A percentile compares a stretch with the other conserved stretches of the same genome.
These are phyloP conservation scores for Candida sp. DNA, from an alignment of 1,139 yeast genomes.

Conservation along the genomic window DNA sequence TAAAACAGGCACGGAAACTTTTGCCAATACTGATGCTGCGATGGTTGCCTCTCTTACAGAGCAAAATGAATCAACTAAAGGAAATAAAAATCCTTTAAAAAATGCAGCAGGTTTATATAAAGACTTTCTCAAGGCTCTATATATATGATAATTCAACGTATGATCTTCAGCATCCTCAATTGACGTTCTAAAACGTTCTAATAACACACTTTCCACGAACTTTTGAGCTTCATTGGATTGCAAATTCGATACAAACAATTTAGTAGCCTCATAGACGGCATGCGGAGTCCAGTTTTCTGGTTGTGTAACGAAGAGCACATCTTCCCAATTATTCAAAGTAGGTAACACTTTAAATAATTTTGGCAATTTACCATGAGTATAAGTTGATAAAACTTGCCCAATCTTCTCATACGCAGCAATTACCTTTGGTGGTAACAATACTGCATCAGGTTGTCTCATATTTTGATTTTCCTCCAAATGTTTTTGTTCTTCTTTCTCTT, in stretches of 20 bases:
- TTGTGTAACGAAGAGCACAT: constrained; percentile 85
- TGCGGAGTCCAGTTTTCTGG: constrained; percentile 98
- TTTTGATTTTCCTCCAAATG: constrained; percentile 15
- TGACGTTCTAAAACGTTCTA: constrained; percentile 81
- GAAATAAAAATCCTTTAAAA: constrained; percentile 93
- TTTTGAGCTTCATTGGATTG: constrained; percentile 86
- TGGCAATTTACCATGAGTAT: constrained; percentile 95
- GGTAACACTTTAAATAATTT: constrained; percentile 95
- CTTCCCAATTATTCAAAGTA: constrained; percentile 91
- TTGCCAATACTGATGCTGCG: constrained; percentile 86
- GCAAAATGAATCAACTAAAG: constrained; percentile 81
- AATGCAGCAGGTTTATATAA: constrained; percentile 97
- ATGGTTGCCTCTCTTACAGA: constrained; percentile 92
- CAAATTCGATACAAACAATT: constrained; percentile 86
- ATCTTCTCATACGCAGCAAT: constrained; percentile 92
- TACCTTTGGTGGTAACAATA: constrained; percentile 90
- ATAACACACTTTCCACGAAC: constrained; percentile 69
- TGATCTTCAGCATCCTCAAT: constrained; percentile 75
- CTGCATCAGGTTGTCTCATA: constrained; percentile 44
- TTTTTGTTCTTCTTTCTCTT: constrained; percentile 57
- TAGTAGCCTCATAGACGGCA: constrained; percentile 93
- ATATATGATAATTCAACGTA: constrained; percentile 82
- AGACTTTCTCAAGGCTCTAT: constrained; percentile 87
- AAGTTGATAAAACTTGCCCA: constrained; percentile 83
- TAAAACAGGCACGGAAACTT: constrained; percentile 88